Conservation (phyloP, 495 filamentous ascomycete genomes). For the Penicillium robsamsonii region DNA sequence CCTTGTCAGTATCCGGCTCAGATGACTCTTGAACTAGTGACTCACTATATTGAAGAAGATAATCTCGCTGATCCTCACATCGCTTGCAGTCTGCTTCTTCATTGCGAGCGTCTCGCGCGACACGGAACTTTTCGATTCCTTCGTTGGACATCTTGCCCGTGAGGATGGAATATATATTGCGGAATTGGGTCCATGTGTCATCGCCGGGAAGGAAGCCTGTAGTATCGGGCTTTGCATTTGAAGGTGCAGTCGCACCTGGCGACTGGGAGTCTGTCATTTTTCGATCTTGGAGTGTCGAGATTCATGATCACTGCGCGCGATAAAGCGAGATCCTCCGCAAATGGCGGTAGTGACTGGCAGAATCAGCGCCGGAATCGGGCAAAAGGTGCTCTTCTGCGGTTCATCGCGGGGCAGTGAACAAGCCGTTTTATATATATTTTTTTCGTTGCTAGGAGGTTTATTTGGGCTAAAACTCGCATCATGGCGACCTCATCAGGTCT, state of each 20-base stretch:
- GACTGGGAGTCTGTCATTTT: conserved; percentile 38
- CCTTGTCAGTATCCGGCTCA: conserved; percentile 10
- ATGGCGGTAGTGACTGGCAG: conserved; percentile 36
- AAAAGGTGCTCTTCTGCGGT: conserved; percentile 4
- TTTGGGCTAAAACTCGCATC: background rate
- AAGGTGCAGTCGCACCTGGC: conserved; percentile 19
- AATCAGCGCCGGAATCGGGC: conserved; percentile 14
- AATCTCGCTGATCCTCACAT: conserved; percentile 77
- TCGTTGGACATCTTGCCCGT: conserved; percentile 66
- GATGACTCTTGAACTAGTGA: background rate
- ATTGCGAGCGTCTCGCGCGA: conserved; percentile 62
- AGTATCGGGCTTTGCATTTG: conserved; percentile 30
- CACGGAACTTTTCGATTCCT: conserved; percentile 67
- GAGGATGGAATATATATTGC: conserved; percentile 75
- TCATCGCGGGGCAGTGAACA: conserved; percentile 1
- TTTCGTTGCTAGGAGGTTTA: background rate
- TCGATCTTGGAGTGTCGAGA: conserved; percentile 1
- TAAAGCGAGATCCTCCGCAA: conserved; percentile 31
- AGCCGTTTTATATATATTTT: background rate
- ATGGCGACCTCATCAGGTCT: conserved; percentile 40
- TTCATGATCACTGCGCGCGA: conserved; percentile 3
- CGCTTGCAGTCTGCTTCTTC: conserved; percentile 70
- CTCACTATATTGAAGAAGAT: conserved; percentile 70
- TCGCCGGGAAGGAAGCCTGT: conserved; percentile 51
- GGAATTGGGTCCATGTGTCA: conserved; percentile 66